A percentile compares a stretch with the other conserved stretches of the same genome.
Evolutionary conservation across 129 eudicot genomes (phyloP).

Genomic region (carrot (Daucus carota)): DH1_v3.0 NC_030383.2:52366501-52367000

Average conservation of each 20-base stretch:
- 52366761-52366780: not conserved
- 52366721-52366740: not conserved
- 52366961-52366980: not conserved
- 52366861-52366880: not conserved
- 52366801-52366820: not conserved
- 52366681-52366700: slow-evolving; percentile 58
- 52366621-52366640: slow-evolving; percentile 85
- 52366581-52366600: slow-evolving; percentile 89
- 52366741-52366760: not conserved
- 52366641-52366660: slow-evolving; percentile 77
- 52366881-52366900: not conserved
- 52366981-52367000: not conserved
- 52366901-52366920: not conserved
- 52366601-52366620: slow-evolving; percentile 76
- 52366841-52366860: not conserved
- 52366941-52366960: not conserved
- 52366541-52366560: slow-evolving; percentile 71
- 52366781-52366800: not conserved
- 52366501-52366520: slow-evolving; percentile 29
- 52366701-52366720: not conserved
- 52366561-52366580: slow-evolving; percentile 94
- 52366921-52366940: not conserved
- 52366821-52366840: not conserved
- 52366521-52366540: slow-evolving; percentile 77
- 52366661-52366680: slow-evolving; percentile 99